Evolutionary conservation across 179 eudicot genomes (phyloP).

Genomic region (Corrigiola litoralis): DNA sequence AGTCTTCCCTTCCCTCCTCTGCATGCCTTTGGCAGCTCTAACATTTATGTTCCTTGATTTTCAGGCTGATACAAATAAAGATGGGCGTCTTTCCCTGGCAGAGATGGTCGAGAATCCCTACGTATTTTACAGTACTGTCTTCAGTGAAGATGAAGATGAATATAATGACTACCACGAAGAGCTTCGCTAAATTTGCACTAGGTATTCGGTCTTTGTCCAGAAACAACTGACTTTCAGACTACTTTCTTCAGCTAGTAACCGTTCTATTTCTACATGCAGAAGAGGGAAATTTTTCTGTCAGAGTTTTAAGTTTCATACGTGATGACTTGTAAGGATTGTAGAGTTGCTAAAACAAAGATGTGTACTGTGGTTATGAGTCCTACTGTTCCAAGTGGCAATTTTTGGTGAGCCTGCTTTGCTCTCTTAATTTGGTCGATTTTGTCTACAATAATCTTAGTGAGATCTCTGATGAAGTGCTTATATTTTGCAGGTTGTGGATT

Average conservation of each 20-base stretch:
- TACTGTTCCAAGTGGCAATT: neutral
- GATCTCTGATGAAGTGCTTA: neutral
- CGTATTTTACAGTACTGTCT: conserved; percentile 78
- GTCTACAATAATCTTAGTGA: neutral
- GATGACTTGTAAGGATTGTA: conserved; percentile 12
- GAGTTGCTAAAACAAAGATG: conserved; percentile 16
- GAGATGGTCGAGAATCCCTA: conserved; percentile 92
- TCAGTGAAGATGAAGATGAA: conserved; percentile 66
- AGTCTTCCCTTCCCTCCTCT: too few species aligned
- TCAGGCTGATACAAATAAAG: conserved; percentile 89
- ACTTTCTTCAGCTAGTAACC: neutral
- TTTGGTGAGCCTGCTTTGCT: conserved; percentile 4
- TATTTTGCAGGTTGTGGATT: conserved; percentile 23
- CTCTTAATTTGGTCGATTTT: neutral
- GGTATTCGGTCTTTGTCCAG: conserved; percentile 17
- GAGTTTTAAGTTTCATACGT: conserved; percentile 6
- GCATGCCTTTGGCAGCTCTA: neutral
- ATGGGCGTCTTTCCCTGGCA: conserved; percentile 59
- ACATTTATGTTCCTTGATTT: neutral
- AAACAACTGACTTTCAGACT: neutral
- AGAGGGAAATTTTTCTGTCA: neutral
- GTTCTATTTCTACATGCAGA: neutral
- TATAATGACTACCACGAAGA: conserved; percentile 77
- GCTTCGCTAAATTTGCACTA: conserved; percentile 49
- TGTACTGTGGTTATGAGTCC: neutral